phyloP scores from a whole-genome alignment of 176 grass and related monocot genomes.

The Triticum dicoccoides region DNA sequence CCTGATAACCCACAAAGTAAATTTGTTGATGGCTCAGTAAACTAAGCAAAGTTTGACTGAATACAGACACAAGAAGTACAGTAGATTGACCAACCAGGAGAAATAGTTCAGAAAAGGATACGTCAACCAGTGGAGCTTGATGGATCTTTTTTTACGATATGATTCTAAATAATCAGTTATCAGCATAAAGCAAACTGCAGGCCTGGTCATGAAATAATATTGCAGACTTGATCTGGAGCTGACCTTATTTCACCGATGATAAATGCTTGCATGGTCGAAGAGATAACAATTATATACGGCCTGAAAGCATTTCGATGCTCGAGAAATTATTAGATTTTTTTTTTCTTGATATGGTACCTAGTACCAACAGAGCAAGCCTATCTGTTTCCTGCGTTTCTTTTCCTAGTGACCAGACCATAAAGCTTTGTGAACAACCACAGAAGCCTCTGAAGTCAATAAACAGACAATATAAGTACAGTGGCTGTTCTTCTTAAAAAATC shows the following conservation, averaged over 20 bases:
- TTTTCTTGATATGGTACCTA: too few species aligned
- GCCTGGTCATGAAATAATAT: background rate
- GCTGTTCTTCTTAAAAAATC: too few species aligned
- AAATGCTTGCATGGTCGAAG: too few species aligned
- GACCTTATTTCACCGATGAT: too few species aligned
- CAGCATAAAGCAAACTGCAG: background rate
- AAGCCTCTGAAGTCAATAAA: background rate
- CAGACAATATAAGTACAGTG: too few species aligned
- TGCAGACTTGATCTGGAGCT: too few species aligned
- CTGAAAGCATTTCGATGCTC: too few species aligned
- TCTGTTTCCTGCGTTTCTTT: background rate
- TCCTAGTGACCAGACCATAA: background rate
- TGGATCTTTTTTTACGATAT: too few species aligned
- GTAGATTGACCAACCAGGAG: background rate
- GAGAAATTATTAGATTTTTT: too few species aligned
- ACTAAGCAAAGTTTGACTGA: background rate
- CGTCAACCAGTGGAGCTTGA: too few species aligned
- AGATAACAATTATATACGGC: too few species aligned
- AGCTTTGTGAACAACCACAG: background rate
- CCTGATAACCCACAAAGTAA: background rate
- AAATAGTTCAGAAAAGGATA: too few species aligned
- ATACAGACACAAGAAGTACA: background rate
- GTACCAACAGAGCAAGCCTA: background rate
- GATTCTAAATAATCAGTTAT: background rate
- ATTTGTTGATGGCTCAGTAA: background rate